These are phyloP conservation scores for Gyrodon lividus DNA, from an alignment of 768 basidiomycete species.

Conservation along the genomic window DNA sequence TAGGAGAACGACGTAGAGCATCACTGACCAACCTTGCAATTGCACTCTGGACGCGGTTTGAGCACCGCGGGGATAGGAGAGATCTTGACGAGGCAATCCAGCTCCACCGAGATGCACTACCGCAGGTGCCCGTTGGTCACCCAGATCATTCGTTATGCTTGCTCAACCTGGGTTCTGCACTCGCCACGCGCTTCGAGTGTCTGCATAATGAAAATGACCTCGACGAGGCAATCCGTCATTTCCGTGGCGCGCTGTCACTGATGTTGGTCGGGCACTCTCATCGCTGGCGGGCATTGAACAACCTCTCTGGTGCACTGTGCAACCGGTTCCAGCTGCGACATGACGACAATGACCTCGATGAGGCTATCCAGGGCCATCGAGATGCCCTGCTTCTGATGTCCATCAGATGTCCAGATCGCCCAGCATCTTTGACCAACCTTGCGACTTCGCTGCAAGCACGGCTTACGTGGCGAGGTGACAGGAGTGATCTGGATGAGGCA, in stretches of 20 bases:
- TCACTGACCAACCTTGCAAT: constrained; percentile 13
- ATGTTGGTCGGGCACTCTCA: constrained; percentile 8
- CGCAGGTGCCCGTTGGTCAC: too few species aligned
- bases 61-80: not conserved
- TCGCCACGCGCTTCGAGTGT: constrained; percentile 6
- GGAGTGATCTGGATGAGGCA: constrained; percentile 14
- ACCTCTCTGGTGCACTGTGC: constrained; percentile 10
- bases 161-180: constrained; percentile 9
- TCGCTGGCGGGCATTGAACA: constrained; percentile 10
- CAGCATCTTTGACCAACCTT: constrained; percentile 8
- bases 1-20: constrained; percentile 5
- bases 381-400: constrained; percentile 13
- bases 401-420: constrained; percentile 8
- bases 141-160: too few species aligned
- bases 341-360: too few species aligned
- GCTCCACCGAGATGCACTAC: too few species aligned
- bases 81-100: constrained; percentile 20
- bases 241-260: constrained; percentile 9
- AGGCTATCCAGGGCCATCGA: constrained; percentile 6
- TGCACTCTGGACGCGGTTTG: constrained; percentile 6
- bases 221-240: constrained; percentile 5
- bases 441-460: constrained; percentile 4
- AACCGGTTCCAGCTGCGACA: constrained; percentile 5
- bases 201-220: constrained; percentile 7
- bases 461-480: constrained; percentile 8